Conservation (phyloP, 441 rosid species). For the Erodium trifolium region DNA sequence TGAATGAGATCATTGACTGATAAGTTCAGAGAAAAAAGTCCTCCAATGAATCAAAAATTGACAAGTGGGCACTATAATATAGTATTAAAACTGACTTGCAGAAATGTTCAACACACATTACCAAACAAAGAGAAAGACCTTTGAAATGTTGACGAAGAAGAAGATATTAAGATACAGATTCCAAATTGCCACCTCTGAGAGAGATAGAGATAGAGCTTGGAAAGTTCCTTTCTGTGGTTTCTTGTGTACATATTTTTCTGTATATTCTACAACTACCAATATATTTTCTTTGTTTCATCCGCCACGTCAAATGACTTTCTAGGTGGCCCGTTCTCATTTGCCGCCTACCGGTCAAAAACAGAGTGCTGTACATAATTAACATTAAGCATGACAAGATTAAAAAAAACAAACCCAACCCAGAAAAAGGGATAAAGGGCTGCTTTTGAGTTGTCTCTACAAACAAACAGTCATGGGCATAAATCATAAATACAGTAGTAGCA, state of each 20-base stretch:
- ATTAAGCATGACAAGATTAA: not conserved
- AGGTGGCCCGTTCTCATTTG: not conserved
- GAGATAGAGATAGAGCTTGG: not conserved
- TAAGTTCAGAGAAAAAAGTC: not conserved
- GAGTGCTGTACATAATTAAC: not conserved
- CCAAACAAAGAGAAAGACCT: constrained; percentile 7
- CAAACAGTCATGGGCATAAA: not conserved
- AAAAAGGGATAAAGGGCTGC: not conserved
- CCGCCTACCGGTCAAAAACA: not conserved
- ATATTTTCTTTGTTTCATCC: not conserved
- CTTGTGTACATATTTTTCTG: not conserved
- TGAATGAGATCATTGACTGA: constrained; percentile 4
- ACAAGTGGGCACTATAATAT: constrained; percentile 3
- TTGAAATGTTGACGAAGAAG: not conserved
- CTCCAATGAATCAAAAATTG: not conserved
- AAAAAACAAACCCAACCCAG: not conserved
- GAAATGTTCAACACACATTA: not conserved
- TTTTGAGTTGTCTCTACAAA: not conserved
- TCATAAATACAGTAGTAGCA: not conserved
- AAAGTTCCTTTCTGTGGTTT: constrained; percentile 5
- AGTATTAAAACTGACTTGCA: not conserved
- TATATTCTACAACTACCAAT: not conserved
- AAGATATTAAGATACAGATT: not conserved
- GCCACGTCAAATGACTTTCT: not conserved
- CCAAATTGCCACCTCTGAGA: not conserved